phyloP scores from a whole-genome alignment of 169 alveolate species.

The Plasmodium vivax region DNA sequence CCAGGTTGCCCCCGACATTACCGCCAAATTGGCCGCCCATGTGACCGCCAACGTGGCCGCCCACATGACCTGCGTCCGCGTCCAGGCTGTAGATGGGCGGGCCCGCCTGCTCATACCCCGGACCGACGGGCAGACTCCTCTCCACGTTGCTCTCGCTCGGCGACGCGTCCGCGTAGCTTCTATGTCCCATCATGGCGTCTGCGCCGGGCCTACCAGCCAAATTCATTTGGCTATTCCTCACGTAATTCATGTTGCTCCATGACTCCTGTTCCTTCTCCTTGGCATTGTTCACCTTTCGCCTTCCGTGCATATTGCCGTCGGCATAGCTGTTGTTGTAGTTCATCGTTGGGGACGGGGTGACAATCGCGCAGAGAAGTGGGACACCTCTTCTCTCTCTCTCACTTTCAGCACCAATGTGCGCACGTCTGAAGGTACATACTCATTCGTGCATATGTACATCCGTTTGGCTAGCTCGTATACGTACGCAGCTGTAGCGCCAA shows the following conservation, averaged over 20 bases:
- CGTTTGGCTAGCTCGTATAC: not conserved
- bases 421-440: not conserved
- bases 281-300: conserved; percentile 52
- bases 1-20: not conserved
- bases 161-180: not conserved
- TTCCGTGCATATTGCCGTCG: conserved; percentile 20
- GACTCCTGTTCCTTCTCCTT: conserved; percentile 10
- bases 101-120: not conserved
- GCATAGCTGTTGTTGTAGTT: conserved; percentile 35
- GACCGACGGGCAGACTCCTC: not conserved
- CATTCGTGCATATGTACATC: not conserved
- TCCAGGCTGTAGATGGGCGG: not conserved
- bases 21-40: not conserved
- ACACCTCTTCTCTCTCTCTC: not conserved
- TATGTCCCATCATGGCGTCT: not conserved
- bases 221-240: conserved; percentile 12
- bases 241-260: conserved; percentile 11
- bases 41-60: not conserved
- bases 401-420: not conserved
- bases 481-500: not conserved
- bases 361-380: not conserved
- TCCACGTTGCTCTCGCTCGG: not conserved
- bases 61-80: not conserved
- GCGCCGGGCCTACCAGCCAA: not conserved
- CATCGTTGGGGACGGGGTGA: conserved; percentile 14